Conservation (phyloP, 2,329 filamentous ascomycete genomes). For the Sporothrix schenckii region DNA sequence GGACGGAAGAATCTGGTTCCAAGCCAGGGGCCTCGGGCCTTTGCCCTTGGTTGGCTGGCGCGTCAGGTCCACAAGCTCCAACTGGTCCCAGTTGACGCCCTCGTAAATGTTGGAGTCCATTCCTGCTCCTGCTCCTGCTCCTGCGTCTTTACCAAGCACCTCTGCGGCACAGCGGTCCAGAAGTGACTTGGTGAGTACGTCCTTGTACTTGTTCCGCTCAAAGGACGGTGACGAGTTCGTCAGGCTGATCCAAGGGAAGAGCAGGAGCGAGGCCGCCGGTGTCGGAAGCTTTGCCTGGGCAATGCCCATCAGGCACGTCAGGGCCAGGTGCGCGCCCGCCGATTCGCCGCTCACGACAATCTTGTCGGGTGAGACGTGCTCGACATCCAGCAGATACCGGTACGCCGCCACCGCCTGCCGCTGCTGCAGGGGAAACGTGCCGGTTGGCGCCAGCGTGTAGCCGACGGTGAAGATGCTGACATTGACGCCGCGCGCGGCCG, state of each 20-base stretch:
- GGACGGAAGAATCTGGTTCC: neutral
- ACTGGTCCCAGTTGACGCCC: constrained; percentile 17
- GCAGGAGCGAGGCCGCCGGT: neutral
- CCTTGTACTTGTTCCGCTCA: constrained; percentile 22
- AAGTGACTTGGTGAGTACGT: constrained; percentile 5
- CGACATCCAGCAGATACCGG: constrained; percentile 14
- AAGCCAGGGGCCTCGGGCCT: neutral
- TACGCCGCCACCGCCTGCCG: constrained; percentile 9
- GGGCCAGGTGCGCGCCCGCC: constrained; percentile 8
- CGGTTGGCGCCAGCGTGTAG: constrained; percentile 14
- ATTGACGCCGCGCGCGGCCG: constrained; percentile 8
- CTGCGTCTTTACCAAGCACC: neutral
- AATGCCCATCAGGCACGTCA: constrained; percentile 2
- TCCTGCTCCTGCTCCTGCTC: neutral
- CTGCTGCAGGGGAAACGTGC: constrained; percentile 6
- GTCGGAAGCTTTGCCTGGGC: neutral
- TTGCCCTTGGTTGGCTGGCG: neutral
- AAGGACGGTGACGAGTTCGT: constrained; percentile 8
- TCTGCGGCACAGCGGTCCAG: constrained; percentile 8
- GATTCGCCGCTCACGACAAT: constrained; percentile 4
- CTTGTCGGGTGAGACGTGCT: neutral
- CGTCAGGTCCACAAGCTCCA: constrained; percentile 18
- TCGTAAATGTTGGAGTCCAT: neutral
- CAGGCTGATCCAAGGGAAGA: constrained; percentile 13
- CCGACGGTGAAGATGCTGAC: constrained; percentile 16